Evolutionary conservation across 1,284 basidiomycete species (phyloP), one percentile per base, ranked within the genome.

Genomic region (Cutaneotrichosporon sp.): DNA sequence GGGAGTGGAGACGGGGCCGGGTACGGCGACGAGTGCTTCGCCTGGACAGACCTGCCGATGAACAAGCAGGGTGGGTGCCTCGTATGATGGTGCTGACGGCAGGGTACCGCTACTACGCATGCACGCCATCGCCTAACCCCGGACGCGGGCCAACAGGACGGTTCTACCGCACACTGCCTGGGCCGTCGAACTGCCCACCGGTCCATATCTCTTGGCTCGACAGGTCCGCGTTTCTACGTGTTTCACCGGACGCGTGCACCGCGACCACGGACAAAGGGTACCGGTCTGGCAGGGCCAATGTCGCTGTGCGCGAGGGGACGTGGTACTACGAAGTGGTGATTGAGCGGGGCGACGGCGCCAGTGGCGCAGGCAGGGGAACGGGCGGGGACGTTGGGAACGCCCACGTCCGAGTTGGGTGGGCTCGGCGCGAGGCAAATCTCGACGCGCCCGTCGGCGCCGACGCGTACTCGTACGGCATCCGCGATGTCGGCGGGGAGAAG

Each of bases 251-350:
- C 62, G 93, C 88, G 0, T 70, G 87, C 4, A 82, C 85, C 0
- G 76, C 91, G 46, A 79, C 83, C 4, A 88, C 93, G 3, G 87
- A 88, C 69, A 87, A 87, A 42, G 96, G 96, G 2, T 98, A 90
- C 70, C 79, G 96, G 32, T 89, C 88, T 59, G 91, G 86, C 3
- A 81, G 96, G 16, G 86, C 86, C 54, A 97, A 94, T 71, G 85
- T 90, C 1, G 87, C 90, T 1, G 81, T 97, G 12, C 80, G 91
- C 16, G 83, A 93, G 64, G 96, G 96, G 2, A 82, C 82, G 16
- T 98, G 92, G 91, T 98, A 94, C 72, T 84, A 92, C 78, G 96
- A 99, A 77, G 82, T 94, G 34, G 82, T 82, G 62, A 79, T 96
- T 57, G 78, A 88, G 42, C 80, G 83, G 22, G 89, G 90, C 0